Percentiles rank a stretch among this genome's conserved stretches.
These are phyloP conservation scores for Sphagnum tenellum DNA, from an alignment of 225 moss, liverwort and hornwort species.

Conservation along the genomic window DNA sequence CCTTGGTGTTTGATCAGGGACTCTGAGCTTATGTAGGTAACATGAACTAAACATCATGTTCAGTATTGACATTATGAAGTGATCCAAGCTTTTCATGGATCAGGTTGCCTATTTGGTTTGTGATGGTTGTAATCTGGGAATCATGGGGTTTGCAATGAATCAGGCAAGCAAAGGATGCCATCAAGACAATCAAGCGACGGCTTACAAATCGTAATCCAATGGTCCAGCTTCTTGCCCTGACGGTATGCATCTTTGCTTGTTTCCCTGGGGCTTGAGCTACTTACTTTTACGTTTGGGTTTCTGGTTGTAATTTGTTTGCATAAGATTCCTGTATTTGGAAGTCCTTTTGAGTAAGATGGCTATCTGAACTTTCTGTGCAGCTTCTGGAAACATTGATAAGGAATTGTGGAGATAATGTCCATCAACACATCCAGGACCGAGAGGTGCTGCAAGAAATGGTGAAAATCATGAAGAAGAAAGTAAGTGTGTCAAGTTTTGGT, in stretches of 20 bases:
- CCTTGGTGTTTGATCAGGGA: too few species aligned
- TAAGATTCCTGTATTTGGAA: too few species aligned
- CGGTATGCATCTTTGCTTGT: not conserved
- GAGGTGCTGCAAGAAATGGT: slow-evolving; percentile 57
- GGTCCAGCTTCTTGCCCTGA: slow-evolving; percentile 5
- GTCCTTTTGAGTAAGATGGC: too few species aligned
- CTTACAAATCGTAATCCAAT: slow-evolving; percentile 1
- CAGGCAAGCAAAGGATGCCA: slow-evolving; percentile 6
- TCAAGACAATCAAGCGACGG: slow-evolving; percentile 3
- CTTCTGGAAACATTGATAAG: slow-evolving; percentile 48
- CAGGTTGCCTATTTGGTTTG: too few species aligned
- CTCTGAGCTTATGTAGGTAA: too few species aligned
- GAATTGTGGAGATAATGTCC: slow-evolving; percentile 44
- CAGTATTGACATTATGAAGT: too few species aligned
- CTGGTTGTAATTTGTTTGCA: too few species aligned
- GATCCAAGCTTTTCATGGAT: too few species aligned
- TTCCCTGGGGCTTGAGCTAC: not conserved
- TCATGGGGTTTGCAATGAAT: too few species aligned
- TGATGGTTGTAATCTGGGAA: too few species aligned
- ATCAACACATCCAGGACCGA: slow-evolving; percentile 48
- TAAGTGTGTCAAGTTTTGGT: not conserved
- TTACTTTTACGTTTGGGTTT: too few species aligned
- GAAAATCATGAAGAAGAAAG: slow-evolving; percentile 47
- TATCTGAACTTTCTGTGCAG: slow-evolving; percentile 3
- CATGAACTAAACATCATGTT: too few species aligned